phyloP scores from a whole-genome alignment of 495 filamentous ascomycete genomes.

The Coniosporium apollinis region DNA sequence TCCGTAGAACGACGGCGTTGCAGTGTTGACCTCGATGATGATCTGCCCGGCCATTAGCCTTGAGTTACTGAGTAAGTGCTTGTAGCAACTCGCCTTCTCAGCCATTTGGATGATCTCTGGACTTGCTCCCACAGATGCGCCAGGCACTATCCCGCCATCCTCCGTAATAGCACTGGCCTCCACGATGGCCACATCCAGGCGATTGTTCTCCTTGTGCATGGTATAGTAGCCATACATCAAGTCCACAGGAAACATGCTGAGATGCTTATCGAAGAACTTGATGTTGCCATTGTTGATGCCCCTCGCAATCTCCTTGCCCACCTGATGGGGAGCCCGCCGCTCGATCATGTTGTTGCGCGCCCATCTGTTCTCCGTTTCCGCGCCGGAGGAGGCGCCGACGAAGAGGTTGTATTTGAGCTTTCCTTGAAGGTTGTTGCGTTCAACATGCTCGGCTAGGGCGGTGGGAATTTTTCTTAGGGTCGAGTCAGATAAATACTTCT shows the following conservation, averaged over 20 bases:
- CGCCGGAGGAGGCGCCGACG: conserved; percentile 74
- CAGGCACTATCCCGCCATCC: conserved; percentile 78
- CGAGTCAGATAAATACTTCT: conserved; percentile 6
- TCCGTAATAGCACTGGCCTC: conserved; percentile 87
- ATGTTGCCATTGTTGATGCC: conserved; percentile 82
- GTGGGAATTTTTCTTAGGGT: conserved; percentile 59
- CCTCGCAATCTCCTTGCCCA: conserved; percentile 80
- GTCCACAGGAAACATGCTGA: conserved; percentile 86
- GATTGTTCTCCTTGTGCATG: conserved; percentile 52
- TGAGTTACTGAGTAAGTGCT: neutral
- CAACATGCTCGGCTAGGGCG: conserved; percentile 74
- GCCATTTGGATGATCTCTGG: conserved; percentile 81
- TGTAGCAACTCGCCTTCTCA: conserved; percentile 41
- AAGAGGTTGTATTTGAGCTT: conserved; percentile 74
- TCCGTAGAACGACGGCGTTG: conserved; percentile 70
- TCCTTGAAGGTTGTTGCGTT: conserved; percentile 73
- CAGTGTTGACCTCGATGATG: conserved; percentile 86
- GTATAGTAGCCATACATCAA: conserved; percentile 73
- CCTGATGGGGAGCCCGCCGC: conserved; percentile 70
- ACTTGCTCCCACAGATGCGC: conserved; percentile 70
- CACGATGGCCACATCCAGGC: conserved; percentile 68
- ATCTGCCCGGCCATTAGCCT: conserved; percentile 24
- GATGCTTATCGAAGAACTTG: conserved; percentile 85
- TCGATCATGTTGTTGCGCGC: conserved; percentile 77
- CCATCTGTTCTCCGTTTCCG: conserved; percentile 88